A percentile compares a stretch with the other conserved stretches of the same genome.
These are phyloP conservation scores for Carex kokanica DNA, from an alignment of 176 grass and related monocot genomes.

Conservation along the genomic window DNA sequence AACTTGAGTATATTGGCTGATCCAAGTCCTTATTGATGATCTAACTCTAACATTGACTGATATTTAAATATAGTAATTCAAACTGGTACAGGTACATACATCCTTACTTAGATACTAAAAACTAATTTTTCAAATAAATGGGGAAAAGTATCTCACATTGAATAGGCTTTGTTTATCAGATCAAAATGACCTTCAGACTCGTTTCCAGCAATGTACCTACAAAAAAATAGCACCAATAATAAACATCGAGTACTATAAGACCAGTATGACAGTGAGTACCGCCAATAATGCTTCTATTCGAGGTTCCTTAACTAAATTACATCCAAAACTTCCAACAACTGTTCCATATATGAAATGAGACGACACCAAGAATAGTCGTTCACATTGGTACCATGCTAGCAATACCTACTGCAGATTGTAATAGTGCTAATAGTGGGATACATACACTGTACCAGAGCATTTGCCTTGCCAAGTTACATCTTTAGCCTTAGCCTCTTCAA, in stretches of 20 bases:
- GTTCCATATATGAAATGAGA: too few relatives aligned
- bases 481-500: constrained; percentile 58
- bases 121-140: constrained; percentile 4
- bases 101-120: constrained; percentile 4
- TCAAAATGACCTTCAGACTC: constrained; percentile 84
- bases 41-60: not conserved
- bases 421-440: constrained; percentile 11
- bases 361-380: not conserved
- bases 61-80: constrained; percentile 1
- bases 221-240: constrained; percentile 9
- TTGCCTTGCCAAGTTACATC: constrained; percentile 88
- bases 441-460: constrained; percentile 98
- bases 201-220: constrained; percentile 89
- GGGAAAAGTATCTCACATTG: constrained; percentile 58
- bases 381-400: not conserved
- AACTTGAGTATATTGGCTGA: not conserved
- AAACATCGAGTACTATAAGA: not conserved
- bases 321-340: not conserved
- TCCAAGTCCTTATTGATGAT: not conserved
- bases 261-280: not conserved
- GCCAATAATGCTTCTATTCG: not conserved
- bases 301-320: not conserved
- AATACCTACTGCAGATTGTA: not conserved
- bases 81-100: not conserved
- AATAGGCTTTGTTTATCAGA: constrained; percentile 88